Evolutionary conservation across 805 yeast genomes (phyloP), one percentile per base, ranked within the genome.

Genomic region (Candida krabiensis): DNA sequence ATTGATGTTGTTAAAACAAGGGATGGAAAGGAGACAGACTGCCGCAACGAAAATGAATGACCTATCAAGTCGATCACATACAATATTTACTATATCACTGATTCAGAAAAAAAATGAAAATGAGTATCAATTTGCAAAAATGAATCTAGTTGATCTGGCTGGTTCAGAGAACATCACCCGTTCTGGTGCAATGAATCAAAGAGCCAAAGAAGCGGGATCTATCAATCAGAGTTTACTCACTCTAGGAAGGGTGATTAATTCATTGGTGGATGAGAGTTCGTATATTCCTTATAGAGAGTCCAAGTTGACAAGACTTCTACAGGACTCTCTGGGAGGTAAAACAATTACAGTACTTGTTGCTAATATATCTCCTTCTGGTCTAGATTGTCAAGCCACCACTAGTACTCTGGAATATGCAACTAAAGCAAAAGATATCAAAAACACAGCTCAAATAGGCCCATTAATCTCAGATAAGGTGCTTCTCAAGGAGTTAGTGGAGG

Each of bases 181-280:
- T 52, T 86, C 96, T 0, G 99, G 99, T 3, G 96, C 97, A 0
- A 71, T 78, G 17, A 80, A 85, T 49, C 83, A 79, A 56, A 71
- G 96, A 30, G 96, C 96, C 0, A 80, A 88, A 49, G 99, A 91
- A 56, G 96, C 97, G 0, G 97, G 96, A 0, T 79, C 87, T 14
- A 90, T 90, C 35, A 91, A 91, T 61, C 96, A 88, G 60, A 83
- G 95, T 60, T 67, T 91, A 36, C 65, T 91, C 25, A 83, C 96
- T 0, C 69, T 91, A 29, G 98, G 98, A 1, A 70, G 96, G 44
- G 97, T 91, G 1, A 90, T 91, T 15, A 89, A 84, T 57, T 71
- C 80, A 1, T 61, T 83, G 14, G 86, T 79, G 3, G 86, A 80
- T 47, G 71, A 71, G 27, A 69, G 69, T 36, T 69, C 72, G 14